Base-by-base conservation (phyloP, 2,329 filamentous ascomycete species). In the Huntiella decipiens region DNA sequence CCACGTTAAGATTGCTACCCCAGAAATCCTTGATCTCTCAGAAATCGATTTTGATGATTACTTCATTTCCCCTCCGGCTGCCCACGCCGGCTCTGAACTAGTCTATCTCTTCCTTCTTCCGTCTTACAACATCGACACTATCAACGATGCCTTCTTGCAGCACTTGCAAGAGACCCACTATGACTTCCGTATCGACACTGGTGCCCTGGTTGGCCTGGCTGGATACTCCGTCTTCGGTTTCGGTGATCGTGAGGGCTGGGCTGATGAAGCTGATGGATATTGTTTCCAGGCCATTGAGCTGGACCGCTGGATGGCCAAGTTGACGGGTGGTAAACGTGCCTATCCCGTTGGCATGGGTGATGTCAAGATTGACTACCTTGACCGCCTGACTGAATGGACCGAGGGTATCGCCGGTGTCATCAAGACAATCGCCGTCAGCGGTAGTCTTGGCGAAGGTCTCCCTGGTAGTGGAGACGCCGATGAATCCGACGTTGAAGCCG, bases 221-320 rank as follows among this genome's bases (percentile, higher is more conserved):
- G 88, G 88, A 6, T 96, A 94, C 57, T 84, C 84, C 0, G 86
- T 96, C 0, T 96, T 96, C 64, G 91, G 91, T 0, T 82, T 95
- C 56, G 88, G 88, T 13, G 88, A 96, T 58, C 77, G 73, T 51
- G 83, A 93, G 58, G 85, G 82, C 48, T 98, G 91, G 88, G 84
- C 86, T 1, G 84, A 80, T 0, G 86, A 94, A 61, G 74, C 79
- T 49, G 82, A 91, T 54, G 88, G 88, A 0, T 98, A 87, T 62
- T 95, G 88, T 58, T 86, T 84, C 51, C 88, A 96, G 58, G 88
- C 88, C 1, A 82, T 79, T 56, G 79, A 94, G 53, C 68, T 92
- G 3, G 88, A 98, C 58, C 86, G 77, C 58, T 96, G 91, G 88
- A 83, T 98, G 82, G 86, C 88, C n/a, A 92, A 86, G 58, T 63